Percentiles rank a stretch among this genome's conserved stretches.
Evolutionary conservation across 1,284 basidiomycete genomes (phyloP).

Genomic region (Xerocomus amazonicus): DNA sequence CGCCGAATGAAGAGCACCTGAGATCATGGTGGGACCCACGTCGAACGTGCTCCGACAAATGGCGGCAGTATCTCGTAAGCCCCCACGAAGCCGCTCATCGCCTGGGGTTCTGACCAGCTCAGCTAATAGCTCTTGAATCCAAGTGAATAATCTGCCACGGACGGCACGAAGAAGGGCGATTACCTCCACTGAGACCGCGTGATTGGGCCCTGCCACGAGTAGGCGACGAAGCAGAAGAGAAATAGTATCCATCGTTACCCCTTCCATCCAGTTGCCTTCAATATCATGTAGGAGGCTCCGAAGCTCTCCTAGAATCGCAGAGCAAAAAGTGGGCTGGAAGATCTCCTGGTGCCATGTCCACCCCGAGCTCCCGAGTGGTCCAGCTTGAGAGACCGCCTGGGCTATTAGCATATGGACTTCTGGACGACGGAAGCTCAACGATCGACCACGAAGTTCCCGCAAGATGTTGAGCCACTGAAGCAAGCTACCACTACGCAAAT

Average conservation of each 20-base stretch:
- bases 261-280: constrained; percentile 43
- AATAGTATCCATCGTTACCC: constrained; percentile 34
- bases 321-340: constrained; percentile 27
- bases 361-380: constrained; percentile 19
- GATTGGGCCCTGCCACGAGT: constrained; percentile 23
- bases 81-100: constrained; percentile 25
- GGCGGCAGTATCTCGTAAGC: constrained; percentile 35
- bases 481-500: constrained; percentile 40
- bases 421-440: constrained; percentile 35
- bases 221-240: constrained; percentile 36
- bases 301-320: constrained; percentile 32
- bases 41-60: constrained; percentile 43
- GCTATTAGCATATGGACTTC: constrained; percentile 40
- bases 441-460: constrained; percentile 35
- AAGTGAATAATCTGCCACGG: constrained; percentile 33
- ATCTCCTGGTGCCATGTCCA: constrained; percentile 37
- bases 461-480: constrained; percentile 51
- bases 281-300: constrained; percentile 27
- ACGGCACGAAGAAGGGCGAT: constrained; percentile 29
- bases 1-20: too few species aligned
- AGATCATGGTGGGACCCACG: constrained; percentile 24
- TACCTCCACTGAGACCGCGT: constrained; percentile 4
- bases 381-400: constrained; percentile 43
- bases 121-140: constrained; percentile 33
- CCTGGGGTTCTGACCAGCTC: constrained; percentile 21